These are phyloP conservation scores for Penicillium cataractarum DNA, from an alignment of 495 filamentous ascomycete species.

Conservation along the genomic window DNA sequence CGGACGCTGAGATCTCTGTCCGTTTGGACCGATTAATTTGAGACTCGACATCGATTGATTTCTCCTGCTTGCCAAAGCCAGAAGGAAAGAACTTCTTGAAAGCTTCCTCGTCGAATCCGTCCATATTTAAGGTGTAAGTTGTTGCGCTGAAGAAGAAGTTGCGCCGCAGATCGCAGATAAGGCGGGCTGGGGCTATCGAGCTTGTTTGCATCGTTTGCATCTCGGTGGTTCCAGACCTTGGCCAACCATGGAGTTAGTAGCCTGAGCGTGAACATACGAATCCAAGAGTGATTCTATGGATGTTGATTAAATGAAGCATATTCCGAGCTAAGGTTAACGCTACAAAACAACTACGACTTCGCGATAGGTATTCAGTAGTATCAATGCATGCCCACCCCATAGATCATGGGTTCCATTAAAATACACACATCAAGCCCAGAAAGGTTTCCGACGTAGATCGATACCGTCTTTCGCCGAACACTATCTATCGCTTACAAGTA, in stretches of 20 bases:
- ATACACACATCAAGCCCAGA: conserved; percentile 30
- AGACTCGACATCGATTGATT: conserved; percentile 69
- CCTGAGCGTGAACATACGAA: not conserved
- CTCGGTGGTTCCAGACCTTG: not conserved
- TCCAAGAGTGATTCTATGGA: not conserved
- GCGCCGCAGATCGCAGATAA: conserved; percentile 31
- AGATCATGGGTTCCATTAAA: conserved; percentile 30
- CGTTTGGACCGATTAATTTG: conserved; percentile 82
- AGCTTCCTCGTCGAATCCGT: conserved; percentile 78
- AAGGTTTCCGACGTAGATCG: conserved; percentile 17
- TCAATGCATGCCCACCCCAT: conserved; percentile 19
- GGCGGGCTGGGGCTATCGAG: conserved; percentile 6
- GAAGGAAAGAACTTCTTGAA: conserved; percentile 81
- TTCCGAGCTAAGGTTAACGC: not conserved
- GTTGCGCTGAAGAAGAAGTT: conserved; percentile 16
- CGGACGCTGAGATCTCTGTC: conserved; percentile 38
- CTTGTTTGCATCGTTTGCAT: conserved; percentile 48
- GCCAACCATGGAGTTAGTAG: no score
- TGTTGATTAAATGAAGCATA: not conserved
- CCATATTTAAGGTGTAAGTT: conserved; percentile 38
- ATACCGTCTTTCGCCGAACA: conserved; percentile 8
- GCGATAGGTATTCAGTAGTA: not conserved
- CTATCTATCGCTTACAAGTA: conserved; percentile 73
- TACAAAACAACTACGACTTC: not conserved
- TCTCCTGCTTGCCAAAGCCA: conserved; percentile 83